Conservation (phyloP, 2,329 filamentous ascomycete species). For the Ophiostoma pallidulum region DNA sequence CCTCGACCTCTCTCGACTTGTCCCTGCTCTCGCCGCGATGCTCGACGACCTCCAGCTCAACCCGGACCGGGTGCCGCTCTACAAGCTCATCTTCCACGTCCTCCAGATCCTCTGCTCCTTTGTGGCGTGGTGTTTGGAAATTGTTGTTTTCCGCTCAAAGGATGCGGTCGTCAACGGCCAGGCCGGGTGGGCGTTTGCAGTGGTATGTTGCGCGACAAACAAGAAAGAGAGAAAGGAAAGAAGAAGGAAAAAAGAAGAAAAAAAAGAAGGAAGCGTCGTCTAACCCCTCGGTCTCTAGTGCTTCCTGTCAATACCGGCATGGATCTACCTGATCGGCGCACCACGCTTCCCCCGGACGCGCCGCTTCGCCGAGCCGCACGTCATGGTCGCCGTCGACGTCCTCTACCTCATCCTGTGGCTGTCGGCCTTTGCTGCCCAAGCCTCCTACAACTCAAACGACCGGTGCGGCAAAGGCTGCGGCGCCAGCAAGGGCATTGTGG, state of each 20-base stretch:
- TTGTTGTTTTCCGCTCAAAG: constrained; percentile 45
- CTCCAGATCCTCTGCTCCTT: constrained; percentile 46
- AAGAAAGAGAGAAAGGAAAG: too few species aligned
- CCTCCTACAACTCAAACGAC: constrained; percentile 50
- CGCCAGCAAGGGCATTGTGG: constrained; percentile 55
- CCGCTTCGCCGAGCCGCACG: constrained; percentile 52
- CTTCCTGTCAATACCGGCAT: constrained; percentile 54
- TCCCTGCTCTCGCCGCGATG: constrained; percentile 26
- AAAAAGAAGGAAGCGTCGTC: too few species aligned
- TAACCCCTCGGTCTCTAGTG: constrained; percentile 38
- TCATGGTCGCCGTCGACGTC: constrained; percentile 49
- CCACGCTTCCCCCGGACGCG: constrained; percentile 54
- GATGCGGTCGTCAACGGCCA: constrained; percentile 43
- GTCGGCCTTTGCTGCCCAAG: constrained; percentile 56
- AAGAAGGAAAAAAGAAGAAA: too few species aligned
- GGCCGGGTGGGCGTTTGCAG: constrained; percentile 54
- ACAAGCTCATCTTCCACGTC: constrained; percentile 50
- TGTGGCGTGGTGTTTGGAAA: constrained; percentile 49
- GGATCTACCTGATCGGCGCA: constrained; percentile 56
- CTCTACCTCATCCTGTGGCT: constrained; percentile 54
- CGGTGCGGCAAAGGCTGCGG: constrained; percentile 47
- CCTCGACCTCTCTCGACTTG: not conserved
- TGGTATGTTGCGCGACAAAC: constrained; percentile 37
- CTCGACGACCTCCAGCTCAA: constrained; percentile 42
- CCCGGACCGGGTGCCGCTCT: constrained; percentile 42